Base-by-base conservation (phyloP, 106 monocot species). In the Dioscorea alata region DNA sequence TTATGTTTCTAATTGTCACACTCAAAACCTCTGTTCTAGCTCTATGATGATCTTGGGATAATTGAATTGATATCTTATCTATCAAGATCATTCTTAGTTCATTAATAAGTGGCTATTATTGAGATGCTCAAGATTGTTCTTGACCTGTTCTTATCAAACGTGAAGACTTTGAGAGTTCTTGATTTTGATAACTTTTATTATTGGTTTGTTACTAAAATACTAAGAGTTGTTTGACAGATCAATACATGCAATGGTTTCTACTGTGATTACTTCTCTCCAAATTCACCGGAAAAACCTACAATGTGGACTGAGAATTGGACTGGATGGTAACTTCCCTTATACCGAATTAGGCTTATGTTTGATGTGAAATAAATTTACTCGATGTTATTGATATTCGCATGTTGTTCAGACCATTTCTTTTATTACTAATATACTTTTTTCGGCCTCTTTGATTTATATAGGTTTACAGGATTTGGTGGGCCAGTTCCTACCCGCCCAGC, bases 281-380 rank as follows among this genome's bases (percentile, higher is more conserved):
- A 91, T 59, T 71, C 84, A 69, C 75, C 77, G 67, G 78, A 88
- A 74, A 96, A 91, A 61, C 95, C 95, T 48, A 80, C 61, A 48
- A 91, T 96, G 84, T 91, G 91, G 88, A 96, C 95, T 56, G 95
- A 96, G 73, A 84, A 74, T 69, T 96, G 95, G 95, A 96, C 80
- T 76, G 85, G 84, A 17, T 96, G 95, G 95, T 94, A 90, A 74
- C 60, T 49, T 25, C 22, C 32, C 50, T 16, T 59, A 22, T 12
- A 13, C 13, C 61, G 50, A 31, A n/a, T n/a, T n/a, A n/a, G n/a
- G n/a, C n/a, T n/a, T n/a, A n/a, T n/a, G n/a, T n/a, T n/a, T n/a
- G n/a, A n/a, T n/a, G n/a, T n/a, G n/a, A n/a, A n/a, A n/a, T n/a
- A 3, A 28, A 28, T 28, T 28, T 14, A 48, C 15, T 57, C 59